Percentiles rank a stretch among this genome's conserved stretches.
phyloP scores from a whole-genome alignment of 2,329 filamentous ascomycete genomes.

The Phialophora chinensis region DNA sequence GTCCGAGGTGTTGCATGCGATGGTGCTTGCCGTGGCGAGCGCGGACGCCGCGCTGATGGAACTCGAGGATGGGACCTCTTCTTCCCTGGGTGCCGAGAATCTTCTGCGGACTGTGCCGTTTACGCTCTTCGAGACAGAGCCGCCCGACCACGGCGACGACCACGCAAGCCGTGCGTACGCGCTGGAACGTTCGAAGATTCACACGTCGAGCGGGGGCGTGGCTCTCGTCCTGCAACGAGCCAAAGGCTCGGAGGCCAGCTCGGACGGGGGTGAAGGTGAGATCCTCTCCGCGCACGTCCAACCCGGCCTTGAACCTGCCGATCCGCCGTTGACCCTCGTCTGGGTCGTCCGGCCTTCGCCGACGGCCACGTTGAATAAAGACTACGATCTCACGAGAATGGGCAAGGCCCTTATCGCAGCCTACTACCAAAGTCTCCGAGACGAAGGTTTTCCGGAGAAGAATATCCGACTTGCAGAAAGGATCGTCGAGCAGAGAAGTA shows the following conservation, averaged over 20 bases:
- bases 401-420: slow-evolving; percentile 34
- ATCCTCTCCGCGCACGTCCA: slow-evolving; percentile 36
- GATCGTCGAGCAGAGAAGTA: slow-evolving; percentile 32
- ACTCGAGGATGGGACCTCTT: slow-evolving; percentile 1
- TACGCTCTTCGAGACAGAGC: slow-evolving; percentile 38
- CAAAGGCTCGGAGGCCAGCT: too few species aligned
- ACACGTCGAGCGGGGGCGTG: slow-evolving; percentile 34
- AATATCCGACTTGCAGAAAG: slow-evolving; percentile 36
- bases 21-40: slow-evolving; percentile 35
- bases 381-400: slow-evolving; percentile 26
- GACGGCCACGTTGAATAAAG: slow-evolving; percentile 16
- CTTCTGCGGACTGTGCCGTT: slow-evolving; percentile 32
- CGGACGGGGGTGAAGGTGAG: slow-evolving; percentile 6
- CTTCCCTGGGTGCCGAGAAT: neutral
- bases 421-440: slow-evolving; percentile 37
- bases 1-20: slow-evolving; percentile 38
- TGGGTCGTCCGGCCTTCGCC: slow-evolving; percentile 37
- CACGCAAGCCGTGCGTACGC: slow-evolving; percentile 26
- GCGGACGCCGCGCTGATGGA: slow-evolving; percentile 30
- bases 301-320: slow-evolving; percentile 33
- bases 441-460: slow-evolving; percentile 37
- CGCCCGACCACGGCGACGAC: slow-evolving; percentile 34
- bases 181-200: slow-evolving; percentile 34
- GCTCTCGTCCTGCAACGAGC: slow-evolving; percentile 32
- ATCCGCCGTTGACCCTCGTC: slow-evolving; percentile 35